Evolutionary conservation across 495 filamentous ascomycete genomes (phyloP).

Genomic region (Penicillium pulvis): DNA sequence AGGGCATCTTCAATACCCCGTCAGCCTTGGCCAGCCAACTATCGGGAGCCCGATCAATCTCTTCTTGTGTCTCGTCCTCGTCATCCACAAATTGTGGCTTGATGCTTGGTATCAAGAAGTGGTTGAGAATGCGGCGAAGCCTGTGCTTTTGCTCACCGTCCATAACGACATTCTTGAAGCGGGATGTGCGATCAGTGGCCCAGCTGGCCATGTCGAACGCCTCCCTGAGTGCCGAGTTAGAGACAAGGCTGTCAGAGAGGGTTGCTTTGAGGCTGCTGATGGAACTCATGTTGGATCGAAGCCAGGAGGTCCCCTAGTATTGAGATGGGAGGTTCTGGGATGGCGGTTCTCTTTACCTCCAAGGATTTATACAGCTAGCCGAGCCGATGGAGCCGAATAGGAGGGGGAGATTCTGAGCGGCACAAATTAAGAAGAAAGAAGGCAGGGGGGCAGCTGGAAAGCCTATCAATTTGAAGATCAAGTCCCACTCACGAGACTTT

Average conservation of each 20-base stretch:
- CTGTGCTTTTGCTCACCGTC: slow-evolving; percentile 6
- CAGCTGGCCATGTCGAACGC: slow-evolving; percentile 8
- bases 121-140: slow-evolving; percentile 11
- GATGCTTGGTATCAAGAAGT: slow-evolving; percentile 6
- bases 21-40: slow-evolving; percentile 11
- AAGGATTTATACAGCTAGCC: not conserved
- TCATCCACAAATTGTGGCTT: slow-evolving; percentile 12
- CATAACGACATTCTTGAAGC: slow-evolving; percentile 8
- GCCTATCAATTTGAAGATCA: not conserved
- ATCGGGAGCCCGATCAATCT: slow-evolving; percentile 1
- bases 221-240: slow-evolving; percentile 7
- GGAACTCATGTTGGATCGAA: not conserved
- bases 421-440: not conserved
- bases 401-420: not conserved
- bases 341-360: not conserved
- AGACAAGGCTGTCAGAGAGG: slow-evolving; percentile 2
- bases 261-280: slow-evolving; percentile 5
- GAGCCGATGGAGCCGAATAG: not conserved
- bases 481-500: not conserved
- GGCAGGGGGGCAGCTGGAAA: not conserved
- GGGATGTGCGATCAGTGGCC: slow-evolving; percentile 1
- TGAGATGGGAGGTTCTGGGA: not conserved
- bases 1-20: slow-evolving; percentile 6
- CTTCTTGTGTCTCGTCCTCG: not conserved
- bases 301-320: not conserved